These are phyloP conservation scores for Neofusicoccum sp. DNA, from an alignment of 2,329 filamentous ascomycete species.

Conservation along the genomic window DNA sequence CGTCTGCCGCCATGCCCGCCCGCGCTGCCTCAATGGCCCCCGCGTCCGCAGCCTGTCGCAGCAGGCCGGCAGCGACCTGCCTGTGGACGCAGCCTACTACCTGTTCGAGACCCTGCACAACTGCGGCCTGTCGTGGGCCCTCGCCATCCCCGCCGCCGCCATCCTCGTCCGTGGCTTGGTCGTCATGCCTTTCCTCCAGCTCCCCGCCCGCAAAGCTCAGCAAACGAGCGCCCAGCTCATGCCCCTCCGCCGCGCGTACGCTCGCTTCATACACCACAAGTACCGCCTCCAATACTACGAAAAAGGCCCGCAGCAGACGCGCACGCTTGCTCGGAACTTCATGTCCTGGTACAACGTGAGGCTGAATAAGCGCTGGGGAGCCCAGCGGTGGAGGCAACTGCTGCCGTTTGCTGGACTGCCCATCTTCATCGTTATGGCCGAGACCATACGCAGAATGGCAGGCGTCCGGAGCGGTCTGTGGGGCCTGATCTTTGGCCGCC, in stretches of 20 bases:
- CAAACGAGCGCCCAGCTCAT: slow-evolving; percentile 46
- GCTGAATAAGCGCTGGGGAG: slow-evolving; percentile 11
- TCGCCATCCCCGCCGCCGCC: slow-evolving; percentile 58
- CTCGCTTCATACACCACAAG: not conserved
- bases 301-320: not conserved
- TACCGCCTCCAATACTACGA: not conserved
- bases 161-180: slow-evolving; percentile 53
- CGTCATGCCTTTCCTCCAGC: slow-evolving; percentile 49
- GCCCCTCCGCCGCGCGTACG: slow-evolving; percentile 31
- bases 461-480: slow-evolving; percentile 30
- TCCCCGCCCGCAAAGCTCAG: slow-evolving; percentile 44
- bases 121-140: slow-evolving; percentile 56
- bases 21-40: slow-evolving; percentile 26
- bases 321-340: too few species aligned
- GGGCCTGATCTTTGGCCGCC: not conserved
- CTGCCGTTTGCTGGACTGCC: slow-evolving; percentile 32
- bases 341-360: not conserved
- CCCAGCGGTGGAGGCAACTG: not conserved
- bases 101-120: slow-evolving; percentile 53
- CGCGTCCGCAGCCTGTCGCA: slow-evolving; percentile 35
- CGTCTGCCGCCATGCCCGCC: slow-evolving; percentile 34
- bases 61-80: not conserved
- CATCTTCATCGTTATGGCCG: slow-evolving; percentile 41
- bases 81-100: not conserved
- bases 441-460: slow-evolving; percentile 40